These are phyloP conservation scores for Ophiocordyceps polyrhachis-furcata DNA, from an alignment of 2,329 filamentous ascomycete genomes.

Conservation along the genomic window DNA sequence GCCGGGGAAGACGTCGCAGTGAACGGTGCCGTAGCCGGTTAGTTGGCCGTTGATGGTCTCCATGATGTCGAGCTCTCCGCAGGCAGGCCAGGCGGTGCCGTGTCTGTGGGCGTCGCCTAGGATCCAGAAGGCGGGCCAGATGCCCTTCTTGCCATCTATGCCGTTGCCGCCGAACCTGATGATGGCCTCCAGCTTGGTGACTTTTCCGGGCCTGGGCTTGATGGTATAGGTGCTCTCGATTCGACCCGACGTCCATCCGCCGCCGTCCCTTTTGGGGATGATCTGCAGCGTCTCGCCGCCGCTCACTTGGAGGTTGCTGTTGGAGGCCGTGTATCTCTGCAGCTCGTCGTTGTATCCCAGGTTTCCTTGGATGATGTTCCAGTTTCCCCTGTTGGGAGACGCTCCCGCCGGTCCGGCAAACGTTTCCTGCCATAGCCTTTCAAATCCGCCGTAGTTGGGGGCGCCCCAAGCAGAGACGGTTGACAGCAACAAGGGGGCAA, in stretches of 20 bases:
- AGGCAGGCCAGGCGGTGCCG: slow-evolving; percentile 29
- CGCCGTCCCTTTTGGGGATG: slow-evolving; percentile 22
- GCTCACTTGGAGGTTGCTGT: slow-evolving; percentile 29
- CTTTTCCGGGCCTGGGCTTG: slow-evolving; percentile 24
- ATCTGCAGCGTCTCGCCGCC: slow-evolving; percentile 32
- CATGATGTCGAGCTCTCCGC: slow-evolving; percentile 39
- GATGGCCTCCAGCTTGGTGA: slow-evolving; percentile 25
- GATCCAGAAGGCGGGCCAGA: slow-evolving; percentile 43
- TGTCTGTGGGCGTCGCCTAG: slow-evolving; percentile 29
- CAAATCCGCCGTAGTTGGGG: slow-evolving; percentile 20
- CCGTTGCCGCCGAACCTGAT: slow-evolving; percentile 27
- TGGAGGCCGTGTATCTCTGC: slow-evolving; percentile 27
- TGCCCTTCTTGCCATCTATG: slow-evolving; percentile 26
- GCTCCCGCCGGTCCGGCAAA: slow-evolving; percentile 20
- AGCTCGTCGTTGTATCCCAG: slow-evolving; percentile 32
- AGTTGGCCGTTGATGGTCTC: slow-evolving; percentile 33
- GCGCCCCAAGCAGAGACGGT: slow-evolving; percentile 17
- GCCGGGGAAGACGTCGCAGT: slow-evolving; percentile 27
- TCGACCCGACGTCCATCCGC: slow-evolving; percentile 34
- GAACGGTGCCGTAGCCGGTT: slow-evolving; percentile 28
- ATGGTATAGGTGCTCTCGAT: slow-evolving; percentile 30
- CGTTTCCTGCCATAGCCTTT: slow-evolving; percentile 21
- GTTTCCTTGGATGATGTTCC: slow-evolving; percentile 21
- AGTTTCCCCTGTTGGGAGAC: slow-evolving; percentile 16
- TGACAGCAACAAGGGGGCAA: slow-evolving; percentile 12